phyloP scores from a whole-genome alignment of 2,329 filamentous ascomycete genomes.

The Cryphonectria carpinicola region DNA sequence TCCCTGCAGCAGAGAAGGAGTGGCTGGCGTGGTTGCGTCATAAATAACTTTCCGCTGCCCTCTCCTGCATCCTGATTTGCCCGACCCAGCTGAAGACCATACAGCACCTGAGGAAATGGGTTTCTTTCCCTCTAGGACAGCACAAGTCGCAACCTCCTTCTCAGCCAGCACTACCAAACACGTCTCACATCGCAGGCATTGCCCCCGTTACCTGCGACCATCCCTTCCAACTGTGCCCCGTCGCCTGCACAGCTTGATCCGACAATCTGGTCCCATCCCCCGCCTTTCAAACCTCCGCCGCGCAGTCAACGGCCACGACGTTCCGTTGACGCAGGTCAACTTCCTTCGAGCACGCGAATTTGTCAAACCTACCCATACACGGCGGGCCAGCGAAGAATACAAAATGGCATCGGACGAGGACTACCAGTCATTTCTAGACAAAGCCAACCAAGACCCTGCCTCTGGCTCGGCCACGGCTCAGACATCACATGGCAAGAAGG shows the following conservation, averaged over 20 bases:
- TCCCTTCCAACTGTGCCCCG: not conserved
- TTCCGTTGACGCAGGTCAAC: not conserved
- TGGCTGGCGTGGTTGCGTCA: constrained; percentile 5
- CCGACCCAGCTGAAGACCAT: not conserved
- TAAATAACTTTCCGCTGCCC: constrained; percentile 1
- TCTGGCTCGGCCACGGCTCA: constrained; percentile 51
- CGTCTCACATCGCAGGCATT: not conserved
- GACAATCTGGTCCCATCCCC: not conserved
- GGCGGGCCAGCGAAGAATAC: not conserved
- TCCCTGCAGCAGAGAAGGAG: not conserved
- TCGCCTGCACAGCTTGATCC: constrained; percentile 1
- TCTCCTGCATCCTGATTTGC: constrained; percentile 7
- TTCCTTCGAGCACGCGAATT: constrained; percentile 1
- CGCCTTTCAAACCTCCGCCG: not conserved
- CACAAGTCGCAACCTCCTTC: not conserved
- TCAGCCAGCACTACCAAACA: not conserved
- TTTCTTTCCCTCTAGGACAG: not conserved
- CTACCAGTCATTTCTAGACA: constrained; percentile 84
- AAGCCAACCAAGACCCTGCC: constrained; percentile 80
- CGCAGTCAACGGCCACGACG: not conserved
- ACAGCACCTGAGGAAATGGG: constrained; percentile 4
- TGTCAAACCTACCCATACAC: not conserved
- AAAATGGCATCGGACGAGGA: constrained; percentile 77
- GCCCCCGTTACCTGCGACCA: not conserved
- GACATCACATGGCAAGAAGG: constrained; percentile 33